phyloP scores from a whole-genome alignment of 352 stramenopile species.

The Aphanomyces stellatus region DNA sequence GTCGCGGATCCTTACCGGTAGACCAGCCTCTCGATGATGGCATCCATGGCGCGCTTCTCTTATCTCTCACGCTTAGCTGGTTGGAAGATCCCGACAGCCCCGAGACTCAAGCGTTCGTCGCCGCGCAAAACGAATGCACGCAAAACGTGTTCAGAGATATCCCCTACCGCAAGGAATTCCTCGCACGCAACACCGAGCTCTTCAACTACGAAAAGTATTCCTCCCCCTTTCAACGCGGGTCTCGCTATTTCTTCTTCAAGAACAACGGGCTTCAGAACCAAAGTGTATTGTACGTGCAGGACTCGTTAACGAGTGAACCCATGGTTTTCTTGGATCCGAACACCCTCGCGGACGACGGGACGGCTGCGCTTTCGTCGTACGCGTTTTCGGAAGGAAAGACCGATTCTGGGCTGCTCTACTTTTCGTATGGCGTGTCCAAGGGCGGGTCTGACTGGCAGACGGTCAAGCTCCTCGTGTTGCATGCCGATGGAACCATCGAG shows the following conservation, averaged over 20 bases:
- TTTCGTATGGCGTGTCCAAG: constrained; percentile 73
- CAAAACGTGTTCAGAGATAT: constrained; percentile 52
- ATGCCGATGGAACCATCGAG: constrained; percentile 41
- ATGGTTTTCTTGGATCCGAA: constrained; percentile 80
- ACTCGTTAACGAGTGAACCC: constrained; percentile 46
- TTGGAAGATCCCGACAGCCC: constrained; percentile 69
- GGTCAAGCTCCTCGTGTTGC: constrained; percentile 72
- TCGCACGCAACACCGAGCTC: constrained; percentile 66
- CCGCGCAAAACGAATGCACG: constrained; percentile 60
- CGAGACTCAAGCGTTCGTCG: constrained; percentile 75
- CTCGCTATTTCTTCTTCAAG: constrained; percentile 80
- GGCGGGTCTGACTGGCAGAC: constrained; percentile 83
- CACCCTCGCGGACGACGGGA: constrained; percentile 52
- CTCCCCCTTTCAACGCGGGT: constrained; percentile 55
- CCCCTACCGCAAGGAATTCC: constrained; percentile 60
- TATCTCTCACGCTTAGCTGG: constrained; percentile 27
- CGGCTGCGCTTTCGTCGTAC: constrained; percentile 47
- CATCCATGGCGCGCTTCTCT: background rate
- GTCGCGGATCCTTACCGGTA: constrained; percentile 28
- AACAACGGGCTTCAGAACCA: constrained; percentile 86
- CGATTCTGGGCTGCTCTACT: constrained; percentile 58
- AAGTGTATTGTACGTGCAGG: constrained; percentile 82
- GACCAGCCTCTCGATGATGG: no score
- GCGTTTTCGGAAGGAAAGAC: constrained; percentile 67
- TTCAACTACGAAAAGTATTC: constrained; percentile 88